These are phyloP conservation scores for Pseudonitzschia multistriata DNA, from an alignment of 108 stramenopile species.

Conservation along the genomic window DNA sequence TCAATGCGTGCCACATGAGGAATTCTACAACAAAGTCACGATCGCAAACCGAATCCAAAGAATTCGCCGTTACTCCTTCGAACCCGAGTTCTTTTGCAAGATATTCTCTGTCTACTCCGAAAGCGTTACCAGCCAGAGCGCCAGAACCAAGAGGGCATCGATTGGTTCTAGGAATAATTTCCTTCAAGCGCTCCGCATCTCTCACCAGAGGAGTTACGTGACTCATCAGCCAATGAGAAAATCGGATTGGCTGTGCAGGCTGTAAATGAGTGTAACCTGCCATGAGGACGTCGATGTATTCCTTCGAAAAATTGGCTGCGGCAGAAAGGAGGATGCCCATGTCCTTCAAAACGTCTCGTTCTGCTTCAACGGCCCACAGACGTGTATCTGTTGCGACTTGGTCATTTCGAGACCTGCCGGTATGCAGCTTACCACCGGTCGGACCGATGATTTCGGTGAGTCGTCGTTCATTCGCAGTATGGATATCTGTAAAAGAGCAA, in stretches of 20 bases:
- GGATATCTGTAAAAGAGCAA: conserved; percentile 73
- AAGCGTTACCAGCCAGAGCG: conserved; percentile 98
- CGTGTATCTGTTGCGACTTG: conserved; percentile 98
- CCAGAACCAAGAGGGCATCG: conserved; percentile 95
- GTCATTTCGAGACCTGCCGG: conserved; percentile 95
- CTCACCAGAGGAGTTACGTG: conserved; percentile 90
- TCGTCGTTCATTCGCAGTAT: conserved; percentile 99
- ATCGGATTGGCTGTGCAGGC: conserved; percentile 97
- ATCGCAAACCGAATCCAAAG: conserved; percentile 96
- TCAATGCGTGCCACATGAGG: conserved; percentile 94
- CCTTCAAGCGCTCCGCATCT: conserved; percentile 91
- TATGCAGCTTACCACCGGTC: conserved; percentile 96
- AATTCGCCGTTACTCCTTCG: conserved; percentile 90
- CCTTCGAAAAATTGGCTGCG: conserved; percentile 67
- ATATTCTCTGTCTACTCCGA: conserved; percentile 94
- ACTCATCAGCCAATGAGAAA: conserved; percentile 95
- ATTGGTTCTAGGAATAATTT: conserved; percentile 88
- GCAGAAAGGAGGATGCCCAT: conserved; percentile 71
- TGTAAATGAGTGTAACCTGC: conserved; percentile 99
- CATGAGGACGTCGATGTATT: conserved; percentile 93
- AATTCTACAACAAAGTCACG: conserved; percentile 99
- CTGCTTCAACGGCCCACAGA: conserved; percentile 91
- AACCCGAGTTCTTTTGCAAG: conserved; percentile 93
- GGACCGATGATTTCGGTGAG: conserved; percentile 95
- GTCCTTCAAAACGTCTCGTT: conserved; percentile 76